Percentiles rank a stretch among this genome's conserved stretches.
phyloP scores from a whole-genome alignment of 192 early-diverging fungal species.

The Coemansia sp. region DNA sequence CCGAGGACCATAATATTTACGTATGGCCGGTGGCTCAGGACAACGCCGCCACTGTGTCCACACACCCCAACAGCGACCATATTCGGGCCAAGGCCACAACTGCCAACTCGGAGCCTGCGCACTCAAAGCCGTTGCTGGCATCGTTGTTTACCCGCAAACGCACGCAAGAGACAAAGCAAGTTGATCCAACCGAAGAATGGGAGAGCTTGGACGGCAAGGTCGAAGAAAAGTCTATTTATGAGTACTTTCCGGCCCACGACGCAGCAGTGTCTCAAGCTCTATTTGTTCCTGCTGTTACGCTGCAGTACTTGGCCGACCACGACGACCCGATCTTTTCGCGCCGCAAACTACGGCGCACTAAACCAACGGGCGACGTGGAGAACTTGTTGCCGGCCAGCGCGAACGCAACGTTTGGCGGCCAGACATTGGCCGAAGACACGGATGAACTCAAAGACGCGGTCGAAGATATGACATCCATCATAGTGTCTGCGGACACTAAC shows the following conservation, averaged over 20 bases:
- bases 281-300: conserved; percentile 64
- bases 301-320: conserved; percentile 58
- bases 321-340: conserved; percentile 58
- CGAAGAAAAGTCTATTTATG: conserved; percentile 54
- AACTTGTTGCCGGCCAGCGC: conserved; percentile 15
- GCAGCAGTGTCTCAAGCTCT: conserved; percentile 60
- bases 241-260: conserved; percentile 60
- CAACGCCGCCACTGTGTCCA: conserved; percentile 52
- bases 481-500: conserved; percentile 62
- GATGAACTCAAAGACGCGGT: conserved; percentile 12
- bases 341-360: conserved; percentile 38
- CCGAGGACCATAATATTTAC: conserved; percentile 75
- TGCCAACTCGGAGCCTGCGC: conserved; percentile 8
- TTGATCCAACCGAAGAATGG: conserved; percentile 26
- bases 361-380: conserved; percentile 30
- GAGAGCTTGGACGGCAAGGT: conserved; percentile 54
- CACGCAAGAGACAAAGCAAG: conserved; percentile 3
- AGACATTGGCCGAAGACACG: background rate
- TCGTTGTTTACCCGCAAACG: conserved; percentile 28
- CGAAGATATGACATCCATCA: conserved; percentile 56
- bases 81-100: conserved; percentile 8
- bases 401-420: conserved; percentile 26
- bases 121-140: conserved; percentile 17
- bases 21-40: conserved; percentile 62
- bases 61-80: conserved; percentile 36